These are phyloP conservation scores for Fusarium pseudocircinatum DNA, from an alignment of 2,329 filamentous ascomycete species.

Conservation along the genomic window DNA sequence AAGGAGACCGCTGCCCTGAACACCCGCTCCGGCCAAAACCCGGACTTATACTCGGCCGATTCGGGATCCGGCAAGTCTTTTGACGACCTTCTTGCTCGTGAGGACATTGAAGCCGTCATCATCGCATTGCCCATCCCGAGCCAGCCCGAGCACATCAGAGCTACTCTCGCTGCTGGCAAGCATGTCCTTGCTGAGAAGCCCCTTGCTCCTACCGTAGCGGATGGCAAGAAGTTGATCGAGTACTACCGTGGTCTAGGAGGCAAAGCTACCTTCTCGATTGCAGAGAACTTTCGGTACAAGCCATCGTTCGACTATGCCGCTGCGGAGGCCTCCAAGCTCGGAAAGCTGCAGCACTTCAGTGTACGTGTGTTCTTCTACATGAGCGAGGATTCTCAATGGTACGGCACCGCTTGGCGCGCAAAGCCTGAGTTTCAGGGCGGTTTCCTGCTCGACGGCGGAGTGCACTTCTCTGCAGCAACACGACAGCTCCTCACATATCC, in stretches of 20 bases:
- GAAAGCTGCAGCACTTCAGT: conserved; percentile 57
- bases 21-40: conserved; percentile 39
- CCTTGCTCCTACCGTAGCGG: conserved; percentile 66
- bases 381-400: conserved; percentile 55
- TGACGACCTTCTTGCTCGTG: conserved; percentile 61
- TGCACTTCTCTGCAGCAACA: conserved; percentile 74
- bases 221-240: conserved; percentile 53
- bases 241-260: conserved; percentile 44
- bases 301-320: conserved; percentile 65
- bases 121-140: conserved; percentile 70
- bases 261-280: conserved; percentile 64
- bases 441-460: conserved; percentile 79
- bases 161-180: conserved; percentile 71
- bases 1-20: conserved; percentile 54
- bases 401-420: conserved; percentile 70
- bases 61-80: conserved; percentile 57
- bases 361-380: conserved; percentile 51
- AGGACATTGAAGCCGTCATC: conserved; percentile 65
- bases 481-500: conserved; percentile 64
- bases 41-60: conserved; percentile 68
- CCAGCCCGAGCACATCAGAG: conserved; percentile 68
- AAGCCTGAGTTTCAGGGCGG: conserved; percentile 77
- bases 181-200: conserved; percentile 78
- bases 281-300: conserved; percentile 78
- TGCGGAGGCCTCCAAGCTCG: conserved; percentile 52